Conservation (phyloP, 2,329 filamentous ascomycete species). For the Pestalotiopsis sp. region DNA sequence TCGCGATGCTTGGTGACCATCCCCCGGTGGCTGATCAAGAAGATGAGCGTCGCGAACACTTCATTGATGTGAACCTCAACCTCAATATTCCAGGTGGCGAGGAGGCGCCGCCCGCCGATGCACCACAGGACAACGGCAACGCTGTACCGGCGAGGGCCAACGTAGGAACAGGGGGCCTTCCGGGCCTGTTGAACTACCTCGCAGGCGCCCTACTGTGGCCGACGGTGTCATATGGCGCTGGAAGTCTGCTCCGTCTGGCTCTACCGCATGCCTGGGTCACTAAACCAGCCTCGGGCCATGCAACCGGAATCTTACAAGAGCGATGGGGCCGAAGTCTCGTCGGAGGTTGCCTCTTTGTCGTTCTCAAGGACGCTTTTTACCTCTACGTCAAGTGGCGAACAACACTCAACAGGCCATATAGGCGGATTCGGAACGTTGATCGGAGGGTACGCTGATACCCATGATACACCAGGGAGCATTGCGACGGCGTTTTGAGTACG, state of each 20-base stretch:
- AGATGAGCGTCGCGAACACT: background rate
- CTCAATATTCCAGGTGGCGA: conserved; percentile 20
- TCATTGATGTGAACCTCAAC: conserved; percentile 20
- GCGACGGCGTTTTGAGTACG: conserved; percentile 2
- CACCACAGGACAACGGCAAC: conserved; percentile 2
- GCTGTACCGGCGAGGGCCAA: conserved; percentile 6
- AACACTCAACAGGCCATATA: conserved; percentile 56
- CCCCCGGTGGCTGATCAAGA: background rate
- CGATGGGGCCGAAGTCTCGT: conserved; percentile 88
- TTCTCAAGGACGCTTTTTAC: conserved; percentile 70
- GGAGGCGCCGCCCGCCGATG: background rate
- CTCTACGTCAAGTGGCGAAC: conserved; percentile 66
- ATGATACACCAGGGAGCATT: background rate
- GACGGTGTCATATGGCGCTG: conserved; percentile 75
- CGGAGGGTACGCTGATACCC: conserved; percentile 20
- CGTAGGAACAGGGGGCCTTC: background rate
- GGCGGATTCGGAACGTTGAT: conserved; percentile 55
- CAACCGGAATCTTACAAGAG: conserved; percentile 72
- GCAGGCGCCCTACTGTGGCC: conserved; percentile 73
- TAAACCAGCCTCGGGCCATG: conserved; percentile 29
- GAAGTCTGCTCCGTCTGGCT: conserved; percentile 69
- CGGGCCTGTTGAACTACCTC: conserved; percentile 43
- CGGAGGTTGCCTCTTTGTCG: conserved; percentile 85
- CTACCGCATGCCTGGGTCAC: conserved; percentile 71
- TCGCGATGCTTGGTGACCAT: background rate